Percentiles rank a stretch among this genome's conserved stretches.
phyloP scores from a whole-genome alignment of 352 stramenopile species.

The Phytophthora colocasiae region DNA sequence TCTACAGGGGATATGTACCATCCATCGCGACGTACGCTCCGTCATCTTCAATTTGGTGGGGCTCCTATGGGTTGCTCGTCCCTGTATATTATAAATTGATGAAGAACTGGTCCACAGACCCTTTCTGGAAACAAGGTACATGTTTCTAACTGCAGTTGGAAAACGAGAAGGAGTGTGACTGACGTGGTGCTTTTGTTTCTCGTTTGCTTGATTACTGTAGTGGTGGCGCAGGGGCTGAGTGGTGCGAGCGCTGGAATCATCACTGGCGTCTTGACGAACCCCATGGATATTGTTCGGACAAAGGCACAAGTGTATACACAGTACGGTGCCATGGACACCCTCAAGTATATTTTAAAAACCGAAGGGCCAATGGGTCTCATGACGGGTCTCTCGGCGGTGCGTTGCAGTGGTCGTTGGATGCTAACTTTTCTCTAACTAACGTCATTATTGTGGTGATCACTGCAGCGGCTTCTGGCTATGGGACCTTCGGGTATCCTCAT shows the following conservation, averaged over 20 bases:
- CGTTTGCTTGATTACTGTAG: constrained; percentile 23
- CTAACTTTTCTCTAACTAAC: not conserved
- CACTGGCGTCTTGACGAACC: constrained; percentile 84
- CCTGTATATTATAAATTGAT: constrained; percentile 76
- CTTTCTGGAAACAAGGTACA: constrained; percentile 86
- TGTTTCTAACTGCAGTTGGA: not conserved
- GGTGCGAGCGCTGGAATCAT: constrained; percentile 81
- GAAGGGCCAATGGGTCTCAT: constrained; percentile 81
- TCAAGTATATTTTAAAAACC: constrained; percentile 84
- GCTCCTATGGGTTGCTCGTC: constrained; percentile 84
- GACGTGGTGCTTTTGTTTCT: constrained; percentile 4
- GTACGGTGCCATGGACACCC: constrained; percentile 82
- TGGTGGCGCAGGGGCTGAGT: constrained; percentile 79
- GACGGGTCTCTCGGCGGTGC: constrained; percentile 81
- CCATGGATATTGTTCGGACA: constrained; percentile 90
- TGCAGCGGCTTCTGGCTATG: constrained; percentile 80
- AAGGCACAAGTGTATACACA: constrained; percentile 88
- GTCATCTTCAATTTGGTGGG: constrained; percentile 90
- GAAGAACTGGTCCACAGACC: constrained; percentile 61
- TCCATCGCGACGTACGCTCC: constrained; percentile 89
- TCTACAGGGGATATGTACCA: constrained; percentile 86
- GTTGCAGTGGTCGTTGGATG: constrained; percentile 17
- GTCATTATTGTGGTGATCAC: constrained; percentile 2
- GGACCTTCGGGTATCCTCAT: constrained; percentile 86
- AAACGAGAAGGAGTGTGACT: not conserved